Base-by-base conservation (phyloP, 441 rosid genomes). In the Adansonia madagascariensis region DNA sequence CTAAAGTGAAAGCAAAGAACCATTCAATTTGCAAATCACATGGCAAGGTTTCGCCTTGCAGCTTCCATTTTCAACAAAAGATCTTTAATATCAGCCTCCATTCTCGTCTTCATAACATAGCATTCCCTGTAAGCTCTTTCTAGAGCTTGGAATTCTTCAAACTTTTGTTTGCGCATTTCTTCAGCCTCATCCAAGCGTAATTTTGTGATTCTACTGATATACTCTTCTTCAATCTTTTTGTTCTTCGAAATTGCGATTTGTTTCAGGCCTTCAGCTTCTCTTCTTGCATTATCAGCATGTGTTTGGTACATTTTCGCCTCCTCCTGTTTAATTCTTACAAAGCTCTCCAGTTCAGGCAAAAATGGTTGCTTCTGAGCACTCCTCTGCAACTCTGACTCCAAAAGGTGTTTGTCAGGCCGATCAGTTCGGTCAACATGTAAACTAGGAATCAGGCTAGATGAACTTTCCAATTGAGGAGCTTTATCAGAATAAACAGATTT, bases 291-390 rank as follows among this genome's bases (percentile, higher is more conserved):
- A 80, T 95, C 97, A 12, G 97, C 95, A 56, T 90, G 92, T 4
- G 86, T 82, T 80, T 95, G 98, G 78, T 92, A 95, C 99, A 95
- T 95, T 71, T 86, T 87, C 8, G 96, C 97, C 83, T 96, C 99
- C 44, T 93, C 99, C 84, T 84, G 91, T 82, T 92, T 96, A 81
- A 96, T 90, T 81, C 91, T 89, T 79, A 92, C 88, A 17, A 96
- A 89, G 86, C 98, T 92, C 82, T 92, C 99, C 69, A 96, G 82
- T 77, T 96, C 99, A 60, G 93, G 98, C 5, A 92, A 91, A 75
- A 87, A 75, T 17, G 92, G 93, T 74, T 88, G 95, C 81, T 89
- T 89, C 44, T 77, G 81, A 60, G 83, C 77, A 68, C 77, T 85
- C 78, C 86, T 90, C 62, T 79, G 86, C 80, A 86, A 57, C 63